Evolutionary conservation across 345 rosid genomes (phyloP), one percentile per base, ranked within the genome.

Genomic region (Brassica juncea): DNA sequence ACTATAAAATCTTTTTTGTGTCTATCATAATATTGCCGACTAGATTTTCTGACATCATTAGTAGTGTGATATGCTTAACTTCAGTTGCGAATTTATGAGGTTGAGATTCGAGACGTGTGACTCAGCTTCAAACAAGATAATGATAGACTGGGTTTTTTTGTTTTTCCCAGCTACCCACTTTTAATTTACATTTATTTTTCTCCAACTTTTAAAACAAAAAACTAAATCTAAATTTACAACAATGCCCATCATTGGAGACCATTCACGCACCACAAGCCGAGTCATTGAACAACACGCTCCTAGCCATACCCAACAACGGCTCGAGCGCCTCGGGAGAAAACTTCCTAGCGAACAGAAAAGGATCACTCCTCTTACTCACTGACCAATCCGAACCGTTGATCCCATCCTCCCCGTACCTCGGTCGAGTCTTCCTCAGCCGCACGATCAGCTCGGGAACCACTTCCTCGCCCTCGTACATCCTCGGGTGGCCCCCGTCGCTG

Each of bases 311-410:
- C 83, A 94, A 30, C 82, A 90, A 73, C 67, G 79, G 75, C 3
- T 70, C 60, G 6, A 88, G 34, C 5, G 91, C 73, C 1, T 66
- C 83, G 0, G 83, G 80, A 1, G 86, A 85, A 80, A 94, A 89
- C 78, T 90, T 94, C 39, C 97, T 84, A 0, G 97, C 92, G 8
- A 92, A 90, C 79, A 89, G 72, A 63, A 92, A 90, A 31, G 88
- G 92, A 77, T 90, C 81, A 8, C 1, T 66, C 44, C 86, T 74
- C 21, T 28, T 15, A 55, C 1, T 44, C 76, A 27, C 68, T 1
- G 80, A 37, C 80, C 15, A 74, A 79, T 86, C 88, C 0, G 87
- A 86, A 37, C 84, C 87, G 79, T 86, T 84, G 49, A 60, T 68
- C 62, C 80, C 90, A 19, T 76, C 87, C 0, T 80, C 84, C 0